Percentiles rank a stretch among this genome's conserved stretches.
Evolutionary conservation across 2,329 filamentous ascomycete genomes (phyloP).

Genomic region (Fusarium torulosum): DNA sequence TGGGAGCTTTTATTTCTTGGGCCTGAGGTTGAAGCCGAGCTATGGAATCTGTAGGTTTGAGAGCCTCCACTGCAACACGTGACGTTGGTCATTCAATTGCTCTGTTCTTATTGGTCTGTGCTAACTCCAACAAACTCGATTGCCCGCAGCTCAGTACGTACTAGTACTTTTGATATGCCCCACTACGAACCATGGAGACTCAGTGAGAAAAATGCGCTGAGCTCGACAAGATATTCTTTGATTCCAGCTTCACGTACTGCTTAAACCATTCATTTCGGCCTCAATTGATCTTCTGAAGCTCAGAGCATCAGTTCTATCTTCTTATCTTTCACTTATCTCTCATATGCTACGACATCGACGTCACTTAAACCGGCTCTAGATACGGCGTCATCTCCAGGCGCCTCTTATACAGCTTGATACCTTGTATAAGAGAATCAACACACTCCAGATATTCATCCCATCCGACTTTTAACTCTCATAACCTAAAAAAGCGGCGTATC

Average conservation of each 20-base stretch:
- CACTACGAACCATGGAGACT: constrained; percentile 22
- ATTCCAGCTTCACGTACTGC: background rate
- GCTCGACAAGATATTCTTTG: constrained; percentile 12
- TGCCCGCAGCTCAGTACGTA: constrained; percentile 36
- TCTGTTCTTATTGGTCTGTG: constrained; percentile 49
- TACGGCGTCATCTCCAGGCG: background rate
- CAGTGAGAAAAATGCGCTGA: constrained; percentile 41
- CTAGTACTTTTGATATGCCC: constrained; percentile 37
- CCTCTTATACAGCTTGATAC: constrained; percentile 13
- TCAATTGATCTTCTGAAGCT: background rate
- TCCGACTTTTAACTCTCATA: background rate
- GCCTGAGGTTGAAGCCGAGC: constrained; percentile 48
- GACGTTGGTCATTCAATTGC: constrained; percentile 54
- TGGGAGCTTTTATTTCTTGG: constrained; percentile 47
- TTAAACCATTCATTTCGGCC: background rate
- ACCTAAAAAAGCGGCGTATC: background rate
- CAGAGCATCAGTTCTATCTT: too few species aligned
- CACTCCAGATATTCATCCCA: background rate
- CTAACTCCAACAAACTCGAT: constrained; percentile 17
- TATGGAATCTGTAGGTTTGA: constrained; percentile 43
- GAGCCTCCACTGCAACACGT: constrained; percentile 51
- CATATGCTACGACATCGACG: background rate
- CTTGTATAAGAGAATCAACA: constrained; percentile 3
- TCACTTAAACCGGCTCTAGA: background rate
- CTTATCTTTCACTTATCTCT: accelerated